Evolutionary conservation across 441 rosid species (phyloP), one percentile per base, ranked within the genome.

Genomic region (Metrosideros polymorpha): DNA sequence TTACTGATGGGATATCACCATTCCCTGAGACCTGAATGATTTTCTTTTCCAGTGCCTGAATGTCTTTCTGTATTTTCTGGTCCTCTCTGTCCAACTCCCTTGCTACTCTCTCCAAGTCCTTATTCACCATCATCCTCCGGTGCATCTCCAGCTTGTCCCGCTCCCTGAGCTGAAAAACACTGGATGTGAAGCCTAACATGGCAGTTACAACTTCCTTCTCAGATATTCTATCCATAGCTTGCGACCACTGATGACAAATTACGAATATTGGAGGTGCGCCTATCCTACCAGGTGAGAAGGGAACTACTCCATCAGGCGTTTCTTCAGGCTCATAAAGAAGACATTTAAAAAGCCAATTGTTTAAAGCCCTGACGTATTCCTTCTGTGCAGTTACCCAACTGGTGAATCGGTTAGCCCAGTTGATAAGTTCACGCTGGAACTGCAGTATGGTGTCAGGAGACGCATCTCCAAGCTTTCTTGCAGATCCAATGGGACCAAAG

Each of bases 241-340:
- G 95, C 50, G 97, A 91, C 99, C 99, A 98, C 90, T 95, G 99
- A 91, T 98, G 91, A 90, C 99, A 98, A 79, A 98, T 94, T 57
- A 96, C 98, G 84, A 98, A 98, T 43, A 98, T 92, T 4, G 95
- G 92, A 50, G 99, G 99, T 47, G 99, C 99, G 51, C 99, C 99
- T 7, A 98, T 85, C 88, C 99, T 91, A 85, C 99, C 96, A 52
- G 99, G 99, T 45, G 99, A 98, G 88, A 95, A 95, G 85, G 99
- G 99, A 84, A 32, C 95, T 47, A 92, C 88, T 30, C 99, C 99
- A 90, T 98, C 99, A 5, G 96, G 85, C 32, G 98, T 95, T 84
- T 92, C 95, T 89, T 98, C 99, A 17, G 99, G 99, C 92, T 94
- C 99, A 75, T 98, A 94, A 50, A 91, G 87, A 85, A 98, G 92